Evolutionary conservation across 306 rosid genomes (phyloP).

Genomic region (Dalbergia cochinchinensis): DNA sequence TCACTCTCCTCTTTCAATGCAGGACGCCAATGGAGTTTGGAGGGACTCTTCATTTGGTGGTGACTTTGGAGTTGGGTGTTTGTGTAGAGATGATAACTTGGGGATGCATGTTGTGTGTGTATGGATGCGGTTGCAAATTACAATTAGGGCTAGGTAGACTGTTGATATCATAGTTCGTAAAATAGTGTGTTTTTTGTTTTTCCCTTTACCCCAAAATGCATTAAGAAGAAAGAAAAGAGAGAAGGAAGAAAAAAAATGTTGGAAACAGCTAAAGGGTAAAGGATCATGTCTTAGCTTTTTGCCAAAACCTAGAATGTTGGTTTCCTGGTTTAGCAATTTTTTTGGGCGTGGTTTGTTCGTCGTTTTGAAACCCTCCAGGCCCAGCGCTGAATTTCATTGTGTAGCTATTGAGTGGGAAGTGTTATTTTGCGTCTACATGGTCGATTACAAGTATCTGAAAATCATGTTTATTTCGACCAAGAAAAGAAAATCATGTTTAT

Average conservation of each 20-base stretch:
- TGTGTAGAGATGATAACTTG: constrained; percentile 37
- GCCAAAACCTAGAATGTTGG: constrained; percentile 19
- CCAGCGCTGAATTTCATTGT: constrained; percentile 16
- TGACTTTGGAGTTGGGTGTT: constrained; percentile 34
- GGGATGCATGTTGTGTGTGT: constrained; percentile 35
- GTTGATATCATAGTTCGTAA: constrained; percentile 46
- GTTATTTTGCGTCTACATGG: constrained; percentile 16
- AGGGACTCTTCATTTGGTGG: constrained; percentile 43
- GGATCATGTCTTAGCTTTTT: constrained; percentile 17
- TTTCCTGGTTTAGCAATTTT: constrained; percentile 35
- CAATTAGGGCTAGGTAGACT: constrained; percentile 42
- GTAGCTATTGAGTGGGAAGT: constrained; percentile 3
- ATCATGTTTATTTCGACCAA: background rate
- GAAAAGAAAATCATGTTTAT: background rate
- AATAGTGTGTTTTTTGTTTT: background rate
- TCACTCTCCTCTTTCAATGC: constrained; percentile 46
- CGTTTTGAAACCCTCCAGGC: constrained; percentile 32
- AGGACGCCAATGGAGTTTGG: constrained; percentile 35
- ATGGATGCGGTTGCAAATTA: constrained; percentile 39
- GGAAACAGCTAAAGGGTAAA: background rate
- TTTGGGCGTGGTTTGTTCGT: constrained; percentile 34
- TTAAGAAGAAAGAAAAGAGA: background rate
- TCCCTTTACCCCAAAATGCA: background rate
- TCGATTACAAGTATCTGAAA: background rate
- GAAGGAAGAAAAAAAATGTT: background rate